phyloP scores from a whole-genome alignment of 2,329 filamentous ascomycete genomes.

The Knufia petricola region DNA sequence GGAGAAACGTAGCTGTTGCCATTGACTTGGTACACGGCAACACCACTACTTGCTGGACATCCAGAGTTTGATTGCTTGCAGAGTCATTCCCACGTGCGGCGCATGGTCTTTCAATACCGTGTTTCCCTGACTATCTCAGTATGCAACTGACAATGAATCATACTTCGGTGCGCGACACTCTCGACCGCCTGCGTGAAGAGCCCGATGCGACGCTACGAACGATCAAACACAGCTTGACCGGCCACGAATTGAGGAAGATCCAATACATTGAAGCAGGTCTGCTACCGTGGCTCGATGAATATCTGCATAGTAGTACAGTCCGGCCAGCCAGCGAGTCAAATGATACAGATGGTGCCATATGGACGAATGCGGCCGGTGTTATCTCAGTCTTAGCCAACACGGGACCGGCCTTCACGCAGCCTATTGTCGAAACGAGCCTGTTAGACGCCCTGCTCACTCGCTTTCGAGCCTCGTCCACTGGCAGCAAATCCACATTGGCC shows the following conservation, averaged over 20 bases:
- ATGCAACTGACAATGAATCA: slow-evolving; percentile 5
- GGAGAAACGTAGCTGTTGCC: too few species aligned
- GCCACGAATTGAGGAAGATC: slow-evolving; percentile 80
- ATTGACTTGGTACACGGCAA: too few species aligned
- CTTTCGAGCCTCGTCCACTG: slow-evolving; percentile 55
- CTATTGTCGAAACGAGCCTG: slow-evolving; percentile 58
- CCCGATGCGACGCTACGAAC: slow-evolving; percentile 52
- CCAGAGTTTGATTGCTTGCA: too few species aligned
- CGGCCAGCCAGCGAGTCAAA: not conserved
- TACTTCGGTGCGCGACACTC: not conserved
- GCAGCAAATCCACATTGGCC: slow-evolving; percentile 53
- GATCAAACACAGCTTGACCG: slow-evolving; percentile 83
- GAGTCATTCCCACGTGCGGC: too few species aligned
- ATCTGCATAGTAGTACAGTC: slow-evolving; percentile 26
- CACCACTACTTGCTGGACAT: too few species aligned
- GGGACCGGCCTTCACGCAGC: slow-evolving; percentile 66
- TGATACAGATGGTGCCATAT: slow-evolving; percentile 50
- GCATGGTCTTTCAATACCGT: not conserved
- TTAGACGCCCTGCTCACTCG: slow-evolving; percentile 63
- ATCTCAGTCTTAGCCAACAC: slow-evolving; percentile 75
- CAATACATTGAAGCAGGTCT: slow-evolving; percentile 62
- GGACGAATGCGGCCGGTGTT: slow-evolving; percentile 74
- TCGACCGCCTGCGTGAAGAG: slow-evolving; percentile 11
- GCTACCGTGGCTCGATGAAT: slow-evolving; percentile 43
- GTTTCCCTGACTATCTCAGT: not conserved